Evolutionary conservation across 148 eudicot genomes (phyloP), one percentile per base, ranked within the genome.

Genomic region (Silene latifolia): DNA sequence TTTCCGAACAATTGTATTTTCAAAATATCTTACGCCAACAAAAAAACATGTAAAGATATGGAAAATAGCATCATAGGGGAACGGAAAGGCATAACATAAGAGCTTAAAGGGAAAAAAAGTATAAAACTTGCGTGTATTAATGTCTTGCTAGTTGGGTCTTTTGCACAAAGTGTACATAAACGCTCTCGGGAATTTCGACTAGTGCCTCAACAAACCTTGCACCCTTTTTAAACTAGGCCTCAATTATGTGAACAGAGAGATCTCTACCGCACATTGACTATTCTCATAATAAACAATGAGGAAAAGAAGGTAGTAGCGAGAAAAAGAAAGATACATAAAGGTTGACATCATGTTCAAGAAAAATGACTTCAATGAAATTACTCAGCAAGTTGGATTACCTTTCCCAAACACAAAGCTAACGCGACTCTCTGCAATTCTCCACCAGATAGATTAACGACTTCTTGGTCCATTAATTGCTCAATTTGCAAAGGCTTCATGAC

Each of bases 371-470:
- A 62, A 24, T 20, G 7, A 56, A 39, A 71, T 73, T 25, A 15
- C 29, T 13, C 5, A 25, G 10, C 53, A 19, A 10, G 24, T 20
- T 23, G 24, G 29, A 67, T 57, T 77, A 94, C 97, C 96, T 92
- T 92, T 63, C 98, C 98, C 75, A 91, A 91, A 82, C 98, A 94
- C 20, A 94, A 83, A 71, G 86, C 71, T 46, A 94, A 83, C 75
- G 97, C 97, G 81, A 94, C 98, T 79, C 98, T 88, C 86, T 94
- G 97, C 86, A 91, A 82, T 84, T 94, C 97, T 73, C 98, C 97
- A 71, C 97, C 98, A 71, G 98, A 94, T 48, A 94, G 88, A 86
- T 91, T 94, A 62, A 87, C 87, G 72, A 94, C 97, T 79, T 94
- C 93, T 84, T 90, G 98, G 85, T 94, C 97, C 97, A 94, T 94